Evolutionary conservation across 345 rosid genomes (phyloP), one percentile per base, ranked within the genome.

Genomic region (Erysimum cheiranthoides): DNA sequence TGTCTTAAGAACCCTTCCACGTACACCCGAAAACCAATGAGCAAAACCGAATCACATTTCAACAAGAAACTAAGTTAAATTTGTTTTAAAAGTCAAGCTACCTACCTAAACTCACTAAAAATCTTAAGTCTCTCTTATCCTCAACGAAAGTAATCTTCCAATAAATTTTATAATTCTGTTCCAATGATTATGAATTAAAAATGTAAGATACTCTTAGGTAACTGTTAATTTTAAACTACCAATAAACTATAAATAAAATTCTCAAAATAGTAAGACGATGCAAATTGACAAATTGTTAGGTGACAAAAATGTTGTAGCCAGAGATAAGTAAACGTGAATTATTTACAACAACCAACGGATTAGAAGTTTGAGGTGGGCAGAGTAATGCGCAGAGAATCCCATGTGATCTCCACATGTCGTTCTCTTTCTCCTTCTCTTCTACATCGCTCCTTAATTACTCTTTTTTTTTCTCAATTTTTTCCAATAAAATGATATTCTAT

Each of bases 391-490:
- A 76, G 76, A 65, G 76, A 47, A 70, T 70, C 80, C 80, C 80
- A 77, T 77, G 80, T 77, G 80, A 71, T 64, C 72, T 71, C 73
- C 76, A 77, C 80, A 71, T 77, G 76, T 71, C 76, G 14, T 71
- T 53, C 53, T 75, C 74, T 50, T 66, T 74, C 59, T 49, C 12
- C 5, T 18, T 74, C 43, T 5, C 8, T 45, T 65, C 53, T 11
- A 3, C 31, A 9, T 57, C 27, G 35, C 50, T 51, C 74, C 45
- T 51, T 56, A 8, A 66, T 74, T 46, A 46, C 73, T 58, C 16
- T 53, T 30, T 9, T 38, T 64, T 12, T 42, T 10, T 31, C 6
- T 74, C 28, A 1, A 1, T 10, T 28, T 66, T 3, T 14, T 17
- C 36, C 35, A 64, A 30, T 63, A 38, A 56, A 36, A 57, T 71